phyloP scores from a whole-genome alignment of 2,329 filamentous ascomycete species.

The Hypoxylon sp. region DNA sequence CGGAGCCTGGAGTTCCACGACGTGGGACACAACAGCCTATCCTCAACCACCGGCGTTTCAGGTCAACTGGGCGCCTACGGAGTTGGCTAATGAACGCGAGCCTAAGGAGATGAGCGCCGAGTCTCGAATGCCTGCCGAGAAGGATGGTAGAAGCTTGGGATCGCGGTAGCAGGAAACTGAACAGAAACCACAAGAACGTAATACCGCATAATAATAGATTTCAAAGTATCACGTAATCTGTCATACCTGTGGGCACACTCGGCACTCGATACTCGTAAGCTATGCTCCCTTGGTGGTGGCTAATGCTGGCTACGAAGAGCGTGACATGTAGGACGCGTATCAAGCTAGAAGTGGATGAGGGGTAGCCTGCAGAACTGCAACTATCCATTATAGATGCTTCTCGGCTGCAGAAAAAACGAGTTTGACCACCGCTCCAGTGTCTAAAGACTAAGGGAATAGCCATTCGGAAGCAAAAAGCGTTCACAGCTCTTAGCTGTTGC shows the following conservation, averaged over 20 bases:
- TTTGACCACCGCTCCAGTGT: neutral
- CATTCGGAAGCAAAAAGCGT: neutral
- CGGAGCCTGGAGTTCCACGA: conserved; percentile 17
- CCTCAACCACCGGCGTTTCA: conserved; percentile 15
- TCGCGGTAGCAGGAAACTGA: conserved; percentile 9
- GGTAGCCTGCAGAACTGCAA: neutral
- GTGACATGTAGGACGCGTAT: neutral
- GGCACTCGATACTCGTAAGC: neutral
- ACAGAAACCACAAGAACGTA: neutral
- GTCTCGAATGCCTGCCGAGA: conserved; percentile 16
- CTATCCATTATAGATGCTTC: neutral
- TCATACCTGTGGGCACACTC: neutral
- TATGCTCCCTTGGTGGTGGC: neutral
- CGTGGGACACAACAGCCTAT: conserved; percentile 15
- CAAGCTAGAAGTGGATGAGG: neutral
- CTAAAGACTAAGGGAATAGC: neutral
- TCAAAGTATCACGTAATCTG: neutral
- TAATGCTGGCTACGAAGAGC: neutral
- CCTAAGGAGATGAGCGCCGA: conserved; percentile 33
- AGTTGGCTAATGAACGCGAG: conserved; percentile 23
- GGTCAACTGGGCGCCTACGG: conserved; percentile 31
- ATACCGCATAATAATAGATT: conserved; percentile 6
- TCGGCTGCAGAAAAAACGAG: neutral
- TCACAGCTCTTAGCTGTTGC: neutral
- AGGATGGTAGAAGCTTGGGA: conserved; percentile 15